Conservation (phyloP, 192 early-diverging fungal genomes). For the Globomyces pollinis-pini region DNA sequence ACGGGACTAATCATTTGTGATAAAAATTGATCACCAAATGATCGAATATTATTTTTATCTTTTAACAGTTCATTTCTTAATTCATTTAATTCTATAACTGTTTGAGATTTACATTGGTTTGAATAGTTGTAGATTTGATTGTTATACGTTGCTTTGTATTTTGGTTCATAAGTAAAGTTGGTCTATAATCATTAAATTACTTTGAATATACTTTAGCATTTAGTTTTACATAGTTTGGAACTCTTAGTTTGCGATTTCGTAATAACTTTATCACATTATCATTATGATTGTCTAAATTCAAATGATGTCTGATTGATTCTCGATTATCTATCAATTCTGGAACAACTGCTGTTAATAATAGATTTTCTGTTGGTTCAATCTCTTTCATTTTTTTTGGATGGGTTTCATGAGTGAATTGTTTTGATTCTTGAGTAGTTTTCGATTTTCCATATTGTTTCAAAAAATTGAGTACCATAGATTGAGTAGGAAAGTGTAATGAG, state of each 20-base stretch:
- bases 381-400: not conserved
- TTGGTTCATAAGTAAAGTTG: conserved; percentile 1
- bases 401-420: not conserved
- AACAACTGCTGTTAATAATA: no score
- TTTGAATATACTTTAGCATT: conserved; percentile 7
- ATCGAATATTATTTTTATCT: not conserved
- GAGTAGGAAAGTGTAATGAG: no score
- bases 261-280: not conserved
- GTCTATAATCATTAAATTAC: not conserved
- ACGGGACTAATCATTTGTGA: not conserved
- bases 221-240: conserved; percentile 1
- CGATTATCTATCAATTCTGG: no score
- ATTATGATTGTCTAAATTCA: not conserved
- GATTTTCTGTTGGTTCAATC: not conserved
- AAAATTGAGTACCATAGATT: no score
- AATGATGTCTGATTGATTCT: not conserved
- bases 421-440: no score
- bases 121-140: not conserved
- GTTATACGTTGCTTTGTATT: not conserved
- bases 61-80: not conserved
- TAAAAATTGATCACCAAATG: not conserved
- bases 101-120: not conserved
- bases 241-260: not conserved
- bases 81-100: not conserved
- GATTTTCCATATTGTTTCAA: no score